Evolutionary conservation across 75 land plant species (phyloP), one percentile per base, ranked within the genome.

Genomic region (Cryptomeria japonica): DNA sequence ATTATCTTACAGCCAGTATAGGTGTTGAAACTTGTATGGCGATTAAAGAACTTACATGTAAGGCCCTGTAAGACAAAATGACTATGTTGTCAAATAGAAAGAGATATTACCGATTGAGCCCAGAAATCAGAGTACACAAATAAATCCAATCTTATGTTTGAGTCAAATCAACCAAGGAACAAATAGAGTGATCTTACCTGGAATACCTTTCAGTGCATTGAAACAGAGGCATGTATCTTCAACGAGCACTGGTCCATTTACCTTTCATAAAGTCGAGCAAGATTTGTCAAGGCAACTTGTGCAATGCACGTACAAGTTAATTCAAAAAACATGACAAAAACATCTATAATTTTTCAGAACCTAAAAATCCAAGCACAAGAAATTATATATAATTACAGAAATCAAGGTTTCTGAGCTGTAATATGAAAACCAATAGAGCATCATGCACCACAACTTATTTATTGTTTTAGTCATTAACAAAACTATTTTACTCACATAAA

Each of bases 211-310:
- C n/a, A 98, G 93, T 11, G 99, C 99, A 95, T 96, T 96, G 90
- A 98, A 98, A 79, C 99, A 98, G 22, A 98, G 94, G 90, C 99
- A 98, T 32, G 99, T 98, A 75, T 98, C 99, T 90, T 98, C 99
- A 49, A 98, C 99, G 41, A 98, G 93, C 55, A 98, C 99, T 13
- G 99, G 97, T 32, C 99, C 99, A 86, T 93, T 93, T 75, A 98
- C 93, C 99, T 97, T 87, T 36, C 80, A 86, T 87, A 72, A 90
- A 80, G 79, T n/a, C 84, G n/a, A 82, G 15, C 28, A 3, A 64
- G 31, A 31, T 18, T 39, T 25, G 28, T 86, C 51, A 80, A 34
- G 55, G n/a, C 18, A n/a, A 68, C 8, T 82, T 46, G 14, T 42
- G 47, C 14, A 46, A 46, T 44, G 61, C n/a, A n/a, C n/a, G 22